These are phyloP conservation scores for Plenodomus tracheiphilus DNA, from an alignment of 2,329 filamentous ascomycete species.

Conservation along the genomic window DNA sequence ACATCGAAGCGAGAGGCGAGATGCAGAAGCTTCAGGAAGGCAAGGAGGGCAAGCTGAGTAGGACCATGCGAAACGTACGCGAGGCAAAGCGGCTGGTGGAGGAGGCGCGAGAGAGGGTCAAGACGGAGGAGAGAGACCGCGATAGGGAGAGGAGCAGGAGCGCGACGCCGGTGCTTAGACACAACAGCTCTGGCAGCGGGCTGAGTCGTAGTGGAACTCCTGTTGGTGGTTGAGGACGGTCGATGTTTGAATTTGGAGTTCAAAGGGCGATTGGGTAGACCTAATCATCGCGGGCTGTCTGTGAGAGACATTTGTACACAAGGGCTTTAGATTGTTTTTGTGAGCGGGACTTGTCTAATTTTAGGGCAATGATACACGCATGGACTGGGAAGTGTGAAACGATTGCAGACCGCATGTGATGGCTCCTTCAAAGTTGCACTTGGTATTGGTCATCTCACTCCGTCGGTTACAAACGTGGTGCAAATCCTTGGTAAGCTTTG, in stretches of 20 bases:
- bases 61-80: slow-evolving; percentile 36
- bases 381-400: background rate
- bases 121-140: slow-evolving; percentile 34
- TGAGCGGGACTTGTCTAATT: background rate
- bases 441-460: no score
- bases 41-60: slow-evolving; percentile 36
- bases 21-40: slow-evolving; percentile 39
- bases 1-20: slow-evolving; percentile 36
- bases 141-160: slow-evolving; percentile 30
- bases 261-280: background rate
- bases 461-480: no score
- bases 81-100: slow-evolving; percentile 41
- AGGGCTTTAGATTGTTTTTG: background rate
- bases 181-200: slow-evolving; percentile 23
- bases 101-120: slow-evolving; percentile 37
- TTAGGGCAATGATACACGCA: background rate
- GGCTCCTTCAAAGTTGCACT: background rate
- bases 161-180: slow-evolving; percentile 25
- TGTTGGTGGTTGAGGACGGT: slow-evolving; percentile 10
- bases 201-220: slow-evolving; percentile 27
- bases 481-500: no score
- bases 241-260: background rate
- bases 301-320: background rate
- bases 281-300: background rate
- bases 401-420: background rate